Percentiles rank a stretch among this genome's conserved stretches.
Conservation (phyloP, 306 rosid species). For the Rosa lucieae region DNA sequence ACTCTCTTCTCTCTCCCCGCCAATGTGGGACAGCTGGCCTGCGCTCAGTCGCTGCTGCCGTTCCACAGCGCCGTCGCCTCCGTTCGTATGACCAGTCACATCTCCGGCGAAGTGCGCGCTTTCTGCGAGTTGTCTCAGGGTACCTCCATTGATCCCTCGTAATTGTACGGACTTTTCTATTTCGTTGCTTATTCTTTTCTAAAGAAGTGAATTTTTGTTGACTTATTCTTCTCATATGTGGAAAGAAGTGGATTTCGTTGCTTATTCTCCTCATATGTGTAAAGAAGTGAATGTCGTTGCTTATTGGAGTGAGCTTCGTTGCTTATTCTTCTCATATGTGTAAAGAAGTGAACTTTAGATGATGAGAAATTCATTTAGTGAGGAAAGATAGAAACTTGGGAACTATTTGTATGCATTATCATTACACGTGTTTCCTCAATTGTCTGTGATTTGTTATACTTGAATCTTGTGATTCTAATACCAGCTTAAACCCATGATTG, state of each 20-base stretch:
- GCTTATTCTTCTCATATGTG: not conserved
- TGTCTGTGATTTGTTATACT: not conserved
- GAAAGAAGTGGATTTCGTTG: not conserved
- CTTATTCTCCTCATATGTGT: not conserved
- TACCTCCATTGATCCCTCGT: conserved; percentile 29
- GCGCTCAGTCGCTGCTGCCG: conserved; percentile 58
- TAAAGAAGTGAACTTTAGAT: not conserved
- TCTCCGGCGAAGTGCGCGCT: conserved; percentile 46
- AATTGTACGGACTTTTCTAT: conserved; percentile 5
- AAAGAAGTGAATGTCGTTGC: not conserved
- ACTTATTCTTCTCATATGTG: not conserved
- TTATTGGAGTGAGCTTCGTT: not conserved
- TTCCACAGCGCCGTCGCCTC: conserved; percentile 49
- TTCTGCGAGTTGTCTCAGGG: conserved; percentile 69
- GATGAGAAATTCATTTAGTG: not conserved
- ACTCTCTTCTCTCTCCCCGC: conserved; percentile 23
- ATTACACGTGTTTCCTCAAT: not conserved
- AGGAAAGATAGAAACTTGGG: not conserved
- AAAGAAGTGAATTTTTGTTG: not conserved
- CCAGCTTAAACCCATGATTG: not conserved
- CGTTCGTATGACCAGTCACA: conserved; percentile 46
- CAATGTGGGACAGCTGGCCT: conserved; percentile 36
- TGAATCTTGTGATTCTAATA: not conserved
- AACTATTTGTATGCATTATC: not conserved
- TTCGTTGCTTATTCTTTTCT: too few species aligned